Evolutionary conservation across 2,329 filamentous ascomycete species (phyloP), one percentile per base, ranked within the genome.

Genomic region (Sclerotinia minor): DNA sequence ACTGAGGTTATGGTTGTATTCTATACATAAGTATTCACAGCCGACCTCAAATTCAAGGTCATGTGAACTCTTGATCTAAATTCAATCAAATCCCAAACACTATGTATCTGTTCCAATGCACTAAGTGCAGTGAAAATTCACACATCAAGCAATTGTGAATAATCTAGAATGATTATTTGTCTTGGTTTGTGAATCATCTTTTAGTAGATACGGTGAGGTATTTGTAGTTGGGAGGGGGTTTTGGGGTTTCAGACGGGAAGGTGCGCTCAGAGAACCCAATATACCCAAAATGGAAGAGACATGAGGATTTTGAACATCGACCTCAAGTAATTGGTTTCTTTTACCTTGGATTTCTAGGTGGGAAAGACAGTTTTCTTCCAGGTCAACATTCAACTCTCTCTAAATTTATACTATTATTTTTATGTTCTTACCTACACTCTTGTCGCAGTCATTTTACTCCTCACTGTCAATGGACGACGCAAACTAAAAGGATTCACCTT

Each of bases 181-280:
- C 13, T 50, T 49, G 7, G 6, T 38, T 35, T 11, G 1, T 50
- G 29, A 26, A 38, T 11, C 8, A 38, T 21, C 21, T 50, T 21
- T 7, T 13, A 13, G 15, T 1, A n/a, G n/a, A n/a, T n/a, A 6
- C 24, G 7, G 29, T 15, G 2, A 6, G 29, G 8, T 6, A 6
- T 24, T 50, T 35, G n/a, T 21, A 17, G 6, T 26, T 61, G 0
- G 38, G 9, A 38, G 13, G 19, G 8, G 32, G 17, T 61, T 15
- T n/a, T 38, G 38, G 29, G 15, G 38, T 13, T 44, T 61, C 45
- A 26, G 15, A 61, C 9, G 32, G 59, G 59, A 50, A 61, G 59
- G 29, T 9, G 26, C 45, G 45, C 59, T 50, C 38, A 61, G 45
- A n/a, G 38, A 26, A 41, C 38, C 38, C 38, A 41, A 4, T 11